A percentile compares a stretch with the other conserved stretches of the same genome.
Conservation (phyloP, 2,329 filamentous ascomycete species). For the Diplodia mutila region DNA sequence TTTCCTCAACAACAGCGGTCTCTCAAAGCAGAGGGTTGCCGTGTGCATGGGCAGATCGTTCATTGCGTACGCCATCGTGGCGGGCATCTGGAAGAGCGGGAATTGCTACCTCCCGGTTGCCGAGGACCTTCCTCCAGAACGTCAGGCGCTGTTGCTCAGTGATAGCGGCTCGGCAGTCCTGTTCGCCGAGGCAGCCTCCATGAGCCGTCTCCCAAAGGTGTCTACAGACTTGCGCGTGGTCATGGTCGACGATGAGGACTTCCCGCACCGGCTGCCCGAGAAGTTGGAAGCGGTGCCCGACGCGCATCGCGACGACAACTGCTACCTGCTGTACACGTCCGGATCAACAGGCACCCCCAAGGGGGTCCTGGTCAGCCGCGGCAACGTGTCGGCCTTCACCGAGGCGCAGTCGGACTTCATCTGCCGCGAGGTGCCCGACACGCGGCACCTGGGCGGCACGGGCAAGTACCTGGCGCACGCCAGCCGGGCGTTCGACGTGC, state of each 20-base stretch:
- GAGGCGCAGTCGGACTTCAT: background rate
- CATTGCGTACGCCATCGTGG: constrained; percentile 42
- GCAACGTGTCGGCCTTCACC: constrained; percentile 71
- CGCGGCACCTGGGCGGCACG: background rate
- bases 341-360: constrained; percentile 98
- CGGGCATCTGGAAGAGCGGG: constrained; percentile 45
- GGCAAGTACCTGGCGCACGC: background rate
- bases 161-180: constrained; percentile 39
- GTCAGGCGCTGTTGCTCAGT: constrained; percentile 38
- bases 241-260: constrained; percentile 18
- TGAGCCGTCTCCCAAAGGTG: constrained; percentile 26
- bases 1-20: constrained; percentile 38
- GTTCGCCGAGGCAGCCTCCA: constrained; percentile 27
- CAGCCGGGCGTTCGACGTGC: constrained; percentile 68
- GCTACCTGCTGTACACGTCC: constrained; percentile 94
- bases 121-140: constrained; percentile 34
- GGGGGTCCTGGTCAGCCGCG: constrained; percentile 93
- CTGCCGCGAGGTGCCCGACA: background rate
- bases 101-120: constrained; percentile 39
- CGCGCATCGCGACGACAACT: constrained; percentile 50
- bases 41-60: constrained; percentile 32
- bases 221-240: constrained; percentile 25
- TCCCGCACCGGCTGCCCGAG: constrained; percentile 25
- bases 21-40: constrained; percentile 34
- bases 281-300: constrained; percentile 34